phyloP scores from a whole-genome alignment of 768 basidiomycete genomes.

The Pleurotus giganteus region DNA sequence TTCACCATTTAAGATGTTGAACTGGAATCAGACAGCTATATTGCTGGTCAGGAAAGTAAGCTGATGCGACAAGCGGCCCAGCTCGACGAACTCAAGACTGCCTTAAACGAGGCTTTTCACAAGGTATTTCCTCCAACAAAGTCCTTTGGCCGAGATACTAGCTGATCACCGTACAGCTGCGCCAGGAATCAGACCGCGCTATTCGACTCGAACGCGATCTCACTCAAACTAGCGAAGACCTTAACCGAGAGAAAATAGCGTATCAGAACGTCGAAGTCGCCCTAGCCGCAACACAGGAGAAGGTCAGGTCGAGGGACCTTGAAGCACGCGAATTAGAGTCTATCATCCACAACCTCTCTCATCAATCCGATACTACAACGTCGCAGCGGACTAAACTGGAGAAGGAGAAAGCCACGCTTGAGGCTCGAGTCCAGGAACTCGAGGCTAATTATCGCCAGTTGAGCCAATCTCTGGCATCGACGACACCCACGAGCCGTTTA shows the following conservation, averaged over 20 bases:
- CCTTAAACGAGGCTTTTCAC: constrained; percentile 43
- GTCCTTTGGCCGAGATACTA: not conserved
- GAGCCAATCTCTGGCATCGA: constrained; percentile 24
- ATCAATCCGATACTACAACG: constrained; percentile 46
- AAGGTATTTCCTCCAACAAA: constrained; percentile 32
- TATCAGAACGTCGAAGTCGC: constrained; percentile 52
- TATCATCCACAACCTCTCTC: constrained; percentile 52
- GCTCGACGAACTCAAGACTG: constrained; percentile 38
- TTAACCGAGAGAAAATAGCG: constrained; percentile 51
- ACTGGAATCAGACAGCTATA: constrained; percentile 39
- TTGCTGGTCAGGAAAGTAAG: constrained; percentile 45
- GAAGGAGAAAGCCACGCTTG: constrained; percentile 55
- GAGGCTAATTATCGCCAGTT: constrained; percentile 40
- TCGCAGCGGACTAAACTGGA: constrained; percentile 44
- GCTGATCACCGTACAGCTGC: constrained; percentile 40
- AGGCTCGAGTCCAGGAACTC: constrained; percentile 58
- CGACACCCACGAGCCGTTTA: constrained; percentile 25
- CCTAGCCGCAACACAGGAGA: constrained; percentile 45
- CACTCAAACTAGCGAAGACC: constrained; percentile 47
- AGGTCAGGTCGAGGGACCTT: constrained; percentile 47
- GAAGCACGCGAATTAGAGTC: constrained; percentile 54
- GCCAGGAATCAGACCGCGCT: constrained; percentile 53
- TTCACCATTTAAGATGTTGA: constrained; percentile 12
- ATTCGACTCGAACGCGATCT: constrained; percentile 54
- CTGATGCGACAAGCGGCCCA: constrained; percentile 39